Evolutionary conservation across 2,329 filamentous ascomycete species (phyloP).

Genomic region (Aspergillus latus): DNA sequence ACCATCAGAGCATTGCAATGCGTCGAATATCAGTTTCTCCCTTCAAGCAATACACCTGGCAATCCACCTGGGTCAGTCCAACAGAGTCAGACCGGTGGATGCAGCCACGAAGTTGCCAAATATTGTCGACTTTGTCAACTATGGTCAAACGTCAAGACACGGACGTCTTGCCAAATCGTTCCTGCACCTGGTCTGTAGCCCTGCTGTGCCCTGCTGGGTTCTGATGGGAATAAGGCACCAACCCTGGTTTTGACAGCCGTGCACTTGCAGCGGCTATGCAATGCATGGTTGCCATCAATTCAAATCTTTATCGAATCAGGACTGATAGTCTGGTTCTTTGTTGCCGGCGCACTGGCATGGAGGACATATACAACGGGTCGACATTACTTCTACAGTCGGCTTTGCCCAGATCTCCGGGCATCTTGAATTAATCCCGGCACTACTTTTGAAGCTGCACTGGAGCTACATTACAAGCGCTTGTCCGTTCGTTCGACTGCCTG

Average conservation of each 20-base stretch:
- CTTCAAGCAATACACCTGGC: neutral
- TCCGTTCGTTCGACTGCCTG: neutral
- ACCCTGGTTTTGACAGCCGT: neutral
- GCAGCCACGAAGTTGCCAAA: neutral
- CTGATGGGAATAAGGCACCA: neutral
- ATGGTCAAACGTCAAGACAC: neutral
- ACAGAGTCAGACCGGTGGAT: neutral
- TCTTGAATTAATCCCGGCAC: neutral
- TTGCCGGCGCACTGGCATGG: neutral
- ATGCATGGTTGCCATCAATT: neutral
- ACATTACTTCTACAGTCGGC: neutral
- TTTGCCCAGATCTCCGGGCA: neutral
- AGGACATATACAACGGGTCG: neutral
- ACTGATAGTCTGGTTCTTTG: neutral
- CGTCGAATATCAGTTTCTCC: neutral
- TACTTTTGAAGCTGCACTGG: neutral
- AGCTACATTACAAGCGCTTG: neutral
- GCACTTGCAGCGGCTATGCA: neutral
- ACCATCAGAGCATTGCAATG: neutral
- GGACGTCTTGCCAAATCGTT: neutral
- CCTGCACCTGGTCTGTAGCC: neutral
- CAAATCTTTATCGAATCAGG: neutral
- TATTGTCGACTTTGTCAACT: neutral
- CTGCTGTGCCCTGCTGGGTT: conserved; percentile 1
- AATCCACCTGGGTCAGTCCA: neutral